phyloP scores from a whole-genome alignment of 345 rosid species.

The Acer yangbiense region DNA sequence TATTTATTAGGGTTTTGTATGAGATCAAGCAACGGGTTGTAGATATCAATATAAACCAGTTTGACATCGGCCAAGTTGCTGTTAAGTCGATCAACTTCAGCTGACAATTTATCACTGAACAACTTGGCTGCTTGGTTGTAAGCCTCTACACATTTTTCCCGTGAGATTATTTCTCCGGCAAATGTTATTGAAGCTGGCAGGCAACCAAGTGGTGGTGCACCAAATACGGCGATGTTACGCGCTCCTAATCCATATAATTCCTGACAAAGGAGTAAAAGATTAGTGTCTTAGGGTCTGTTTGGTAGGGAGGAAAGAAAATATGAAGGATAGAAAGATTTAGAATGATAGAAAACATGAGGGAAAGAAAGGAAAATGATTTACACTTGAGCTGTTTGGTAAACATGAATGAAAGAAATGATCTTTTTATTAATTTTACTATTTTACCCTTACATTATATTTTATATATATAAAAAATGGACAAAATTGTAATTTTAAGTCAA shows the following conservation, averaged over 20 bases:
- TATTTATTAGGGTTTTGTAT: constrained; percentile 45
- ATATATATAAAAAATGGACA: too few relatives aligned
- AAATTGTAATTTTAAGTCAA: too few relatives aligned
- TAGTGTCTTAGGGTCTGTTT: too few relatives aligned
- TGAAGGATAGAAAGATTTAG: too few relatives aligned
- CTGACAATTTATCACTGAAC: constrained; percentile 46
- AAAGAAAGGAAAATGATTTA: too few relatives aligned
- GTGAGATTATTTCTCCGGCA: constrained; percentile 23
- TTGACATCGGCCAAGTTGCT: constrained; percentile 29
- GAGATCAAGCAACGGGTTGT: constrained; percentile 50
- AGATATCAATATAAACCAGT: constrained; percentile 51
- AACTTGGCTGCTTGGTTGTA: constrained; percentile 36
- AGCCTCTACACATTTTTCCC: constrained; percentile 30
- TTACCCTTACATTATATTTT: too few relatives aligned
- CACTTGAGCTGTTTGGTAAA: too few relatives aligned
- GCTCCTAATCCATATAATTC: constrained; percentile 48
- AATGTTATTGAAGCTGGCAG: constrained; percentile 46
- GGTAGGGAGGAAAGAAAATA: too few relatives aligned
- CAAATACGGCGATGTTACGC: constrained; percentile 41
- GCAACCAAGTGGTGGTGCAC: constrained; percentile 62
- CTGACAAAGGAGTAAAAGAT: constrained; percentile 17
- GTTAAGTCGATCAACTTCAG: constrained; percentile 28
- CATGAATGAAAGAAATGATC: too few relatives aligned
- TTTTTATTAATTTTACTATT: too few relatives aligned
- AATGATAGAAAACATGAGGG: too few relatives aligned